Evolutionary conservation across 2,329 filamentous ascomycete species (phyloP).

Genomic region (Apiospora malaysiana): DNA sequence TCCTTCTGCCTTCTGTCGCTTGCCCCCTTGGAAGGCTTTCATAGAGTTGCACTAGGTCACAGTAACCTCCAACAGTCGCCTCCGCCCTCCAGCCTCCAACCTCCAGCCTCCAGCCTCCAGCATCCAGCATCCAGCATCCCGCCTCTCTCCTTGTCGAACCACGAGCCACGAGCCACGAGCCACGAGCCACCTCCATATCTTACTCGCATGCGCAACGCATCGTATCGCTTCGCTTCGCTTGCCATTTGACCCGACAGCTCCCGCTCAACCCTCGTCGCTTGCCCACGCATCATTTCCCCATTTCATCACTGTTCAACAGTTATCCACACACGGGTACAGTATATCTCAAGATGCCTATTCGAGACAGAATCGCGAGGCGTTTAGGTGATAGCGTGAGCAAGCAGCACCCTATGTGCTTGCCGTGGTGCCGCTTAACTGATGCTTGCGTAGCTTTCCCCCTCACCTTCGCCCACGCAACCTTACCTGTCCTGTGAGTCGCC

Average conservation of each 20-base stretch:
- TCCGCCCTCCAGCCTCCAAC: neutral
- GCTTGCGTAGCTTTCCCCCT: constrained; percentile 36
- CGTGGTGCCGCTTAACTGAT: neutral
- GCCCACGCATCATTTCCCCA: neutral
- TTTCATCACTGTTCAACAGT: neutral
- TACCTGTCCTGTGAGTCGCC: constrained; percentile 52
- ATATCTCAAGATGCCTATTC: constrained; percentile 36
- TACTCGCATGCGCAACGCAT: neutral
- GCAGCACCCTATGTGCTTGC: constrained; percentile 24
- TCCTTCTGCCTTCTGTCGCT: neutral
- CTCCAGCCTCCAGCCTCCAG: neutral
- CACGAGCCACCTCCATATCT: too few species aligned
- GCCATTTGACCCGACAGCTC: neutral
- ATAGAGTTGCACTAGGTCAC: constrained; percentile 10
- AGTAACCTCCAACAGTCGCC: constrained; percentile 3
- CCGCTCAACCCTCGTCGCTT: neutral
- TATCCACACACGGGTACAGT: neutral
- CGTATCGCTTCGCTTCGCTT: neutral
- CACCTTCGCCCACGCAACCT: constrained; percentile 45
- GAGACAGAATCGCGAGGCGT: constrained; percentile 38
- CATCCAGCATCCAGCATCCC: neutral
- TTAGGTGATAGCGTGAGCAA: constrained; percentile 42
- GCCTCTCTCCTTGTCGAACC: neutral
- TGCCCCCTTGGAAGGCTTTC: neutral
- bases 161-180: neutral